Base-by-base conservation (phyloP, 108 stramenopile genomes). In the Stephanodiscus triporus region DNA sequence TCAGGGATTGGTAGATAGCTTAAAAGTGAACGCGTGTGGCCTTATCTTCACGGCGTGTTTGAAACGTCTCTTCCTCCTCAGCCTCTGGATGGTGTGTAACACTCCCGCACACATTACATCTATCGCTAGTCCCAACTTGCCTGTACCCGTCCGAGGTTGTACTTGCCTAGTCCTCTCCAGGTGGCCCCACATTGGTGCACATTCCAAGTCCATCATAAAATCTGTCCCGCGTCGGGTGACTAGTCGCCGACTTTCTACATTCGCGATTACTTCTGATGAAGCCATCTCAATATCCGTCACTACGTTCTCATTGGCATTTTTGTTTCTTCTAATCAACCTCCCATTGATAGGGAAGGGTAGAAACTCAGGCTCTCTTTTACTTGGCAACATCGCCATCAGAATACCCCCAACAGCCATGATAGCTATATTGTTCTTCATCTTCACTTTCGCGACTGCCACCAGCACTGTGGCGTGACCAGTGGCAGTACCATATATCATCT, bases 271-370 rank as follows among this genome's bases (percentile, higher is more conserved):
- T 68, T 55, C 67, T 17, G 38, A 61, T 42, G 19, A 61, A 24
- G 27, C 7, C 56, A 73, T 73, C 50, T 71, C 70, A 16, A 38
- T 19, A 51, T 64, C 63, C 20, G 55, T 9, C n/a, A n/a, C n/a
- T 17, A n/a, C n/a, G n/a, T 38, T 26, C 50, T 37, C 23, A n/a
- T 29, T 61, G 34, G n/a, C n/a, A n/a, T n/a, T n/a, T n/a, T 42
- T 66, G 29, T 73, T 82, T 40, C 85, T 71, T 40, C 74, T 76
- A 9, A 79, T 76, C 16, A 76, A 56, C 38, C 83, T 75, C 22
- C 91, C 90, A 47, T 75, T 66, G 34, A 92, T 66, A 9, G 95
- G 95, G n/a, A 92, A 30, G 37, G 95, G 95, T 27, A 96, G 69
- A 82, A 83, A 92, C 54, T 94, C 86, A n/a, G 92, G 91, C 64